Evolutionary conservation across 768 basidiomycete species (phyloP).

Genomic region (Xerocomellus intermedius): DNA sequence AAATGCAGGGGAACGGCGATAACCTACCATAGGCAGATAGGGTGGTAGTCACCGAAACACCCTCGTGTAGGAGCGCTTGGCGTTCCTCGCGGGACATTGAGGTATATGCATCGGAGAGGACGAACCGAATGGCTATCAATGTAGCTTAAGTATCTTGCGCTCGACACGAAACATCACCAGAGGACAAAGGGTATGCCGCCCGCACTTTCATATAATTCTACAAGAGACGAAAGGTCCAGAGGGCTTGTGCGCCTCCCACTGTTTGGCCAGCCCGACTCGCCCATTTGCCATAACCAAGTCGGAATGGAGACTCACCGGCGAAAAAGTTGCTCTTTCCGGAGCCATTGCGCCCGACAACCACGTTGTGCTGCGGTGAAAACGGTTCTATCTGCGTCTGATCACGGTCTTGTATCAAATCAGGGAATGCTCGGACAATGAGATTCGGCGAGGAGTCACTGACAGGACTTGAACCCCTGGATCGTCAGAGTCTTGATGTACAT

Average conservation of each 20-base stretch:
- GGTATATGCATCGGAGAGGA: constrained; percentile 95
- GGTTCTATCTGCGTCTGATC: constrained; percentile 93
- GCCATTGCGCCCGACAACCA: constrained; percentile 96
- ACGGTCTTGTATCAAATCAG: constrained; percentile 49
- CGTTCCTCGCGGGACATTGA: constrained; percentile 94
- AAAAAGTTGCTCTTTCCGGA: constrained; percentile 99
- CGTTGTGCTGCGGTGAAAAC: constrained; percentile 91
- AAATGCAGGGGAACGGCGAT: neutral
- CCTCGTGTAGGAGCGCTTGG: constrained; percentile 91
- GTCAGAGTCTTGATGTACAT: constrained; percentile 91
- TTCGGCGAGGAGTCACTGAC: constrained; percentile 38
- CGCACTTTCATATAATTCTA: neutral
- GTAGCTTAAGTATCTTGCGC: constrained; percentile 3
- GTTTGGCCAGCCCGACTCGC: neutral
- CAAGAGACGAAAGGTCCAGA: neutral
- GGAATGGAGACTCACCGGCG: constrained; percentile 55
- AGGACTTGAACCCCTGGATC: constrained; percentile 98
- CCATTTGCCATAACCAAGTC: neutral
- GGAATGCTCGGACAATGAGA: neutral
- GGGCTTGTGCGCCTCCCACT: neutral
- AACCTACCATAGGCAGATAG: constrained; percentile 82
- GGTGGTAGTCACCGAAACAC: constrained; percentile 82
- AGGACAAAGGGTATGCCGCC: neutral
- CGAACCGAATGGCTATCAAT: constrained; percentile 85
- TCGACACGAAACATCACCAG: neutral